Conservation (phyloP, 352 stramenopile species). For the Chrysophaeum taylorii region DNA sequence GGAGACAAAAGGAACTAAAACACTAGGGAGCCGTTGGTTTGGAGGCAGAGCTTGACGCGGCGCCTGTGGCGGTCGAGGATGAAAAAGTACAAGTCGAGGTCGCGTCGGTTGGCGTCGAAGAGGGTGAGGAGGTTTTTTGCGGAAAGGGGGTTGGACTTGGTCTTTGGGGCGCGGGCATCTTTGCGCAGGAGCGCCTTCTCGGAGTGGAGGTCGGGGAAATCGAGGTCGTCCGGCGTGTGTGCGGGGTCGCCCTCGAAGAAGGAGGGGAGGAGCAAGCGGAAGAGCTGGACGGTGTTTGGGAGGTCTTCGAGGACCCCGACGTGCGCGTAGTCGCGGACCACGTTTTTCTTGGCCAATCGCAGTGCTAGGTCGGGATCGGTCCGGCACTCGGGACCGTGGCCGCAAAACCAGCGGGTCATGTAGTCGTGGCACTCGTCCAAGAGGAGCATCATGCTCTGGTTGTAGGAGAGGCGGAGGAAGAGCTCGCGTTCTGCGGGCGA, state of each 20-base stretch:
- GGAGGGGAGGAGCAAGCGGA: conserved; percentile 1
- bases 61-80: background rate
- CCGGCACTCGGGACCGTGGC: conserved; percentile 4
- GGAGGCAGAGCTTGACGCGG: background rate
- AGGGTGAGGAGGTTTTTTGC: background rate
- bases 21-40: background rate
- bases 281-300: conserved; percentile 6
- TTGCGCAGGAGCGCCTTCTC: background rate
- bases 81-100: conserved; percentile 11
- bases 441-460: conserved; percentile 1
- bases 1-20: too few species aligned
- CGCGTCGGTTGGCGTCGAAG: background rate
- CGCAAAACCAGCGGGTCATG: conserved; percentile 12
- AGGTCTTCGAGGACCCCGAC: conserved; percentile 6
- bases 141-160: background rate
- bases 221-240: background rate
- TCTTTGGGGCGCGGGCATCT: background rate
- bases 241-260: conserved; percentile 8
- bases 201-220: conserved; percentile 5
- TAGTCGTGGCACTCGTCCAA: conserved; percentile 16
- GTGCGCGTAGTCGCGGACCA: background rate
- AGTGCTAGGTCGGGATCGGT: background rate
- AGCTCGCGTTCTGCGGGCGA: background rate
- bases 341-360: background rate
- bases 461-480: background rate